Conservation (phyloP, 345 rosid species). For the Limnanthes douglasii region DNA sequence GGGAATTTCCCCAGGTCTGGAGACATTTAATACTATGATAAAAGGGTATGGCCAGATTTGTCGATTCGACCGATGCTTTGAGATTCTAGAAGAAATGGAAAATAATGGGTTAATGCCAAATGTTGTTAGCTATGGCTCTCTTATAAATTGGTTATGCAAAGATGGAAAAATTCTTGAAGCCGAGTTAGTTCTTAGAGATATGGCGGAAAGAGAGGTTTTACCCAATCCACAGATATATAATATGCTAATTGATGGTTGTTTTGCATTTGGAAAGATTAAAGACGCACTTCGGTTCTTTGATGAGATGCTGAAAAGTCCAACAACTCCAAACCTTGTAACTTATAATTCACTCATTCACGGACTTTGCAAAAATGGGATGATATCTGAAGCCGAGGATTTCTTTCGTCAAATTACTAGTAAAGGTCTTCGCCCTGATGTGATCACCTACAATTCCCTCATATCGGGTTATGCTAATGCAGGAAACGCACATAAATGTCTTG, state of each 20-base stretch:
- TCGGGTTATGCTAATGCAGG: constrained; percentile 45
- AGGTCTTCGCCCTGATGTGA: constrained; percentile 49
- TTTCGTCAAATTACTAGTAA: constrained; percentile 27
- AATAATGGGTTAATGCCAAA: constrained; percentile 34
- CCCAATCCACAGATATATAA: constrained; percentile 58
- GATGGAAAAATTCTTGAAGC: constrained; percentile 64
- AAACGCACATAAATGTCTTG: constrained; percentile 35
- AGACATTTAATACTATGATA: constrained; percentile 49
- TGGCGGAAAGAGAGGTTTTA: constrained; percentile 38
- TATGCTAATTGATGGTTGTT: constrained; percentile 51
- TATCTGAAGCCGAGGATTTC: constrained; percentile 52
- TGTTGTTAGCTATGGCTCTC: constrained; percentile 58
- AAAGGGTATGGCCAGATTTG: constrained; percentile 55
- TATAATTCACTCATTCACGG: constrained; percentile 64
- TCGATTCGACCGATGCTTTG: constrained; percentile 47
- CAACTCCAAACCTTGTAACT: constrained; percentile 44
- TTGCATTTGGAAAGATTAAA: constrained; percentile 32
- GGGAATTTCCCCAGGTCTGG: constrained; percentile 40
- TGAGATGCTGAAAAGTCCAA: constrained; percentile 40
- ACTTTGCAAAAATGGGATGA: constrained; percentile 37
- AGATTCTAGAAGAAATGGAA: constrained; percentile 74
- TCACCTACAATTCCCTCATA: constrained; percentile 58
- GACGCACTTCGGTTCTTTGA: constrained; percentile 47
- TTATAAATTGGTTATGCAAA: constrained; percentile 60
- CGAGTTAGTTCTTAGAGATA: constrained; percentile 44